Conservation (phyloP, 2,329 filamentous ascomycete species). For the Cladosporium phlei region DNA sequence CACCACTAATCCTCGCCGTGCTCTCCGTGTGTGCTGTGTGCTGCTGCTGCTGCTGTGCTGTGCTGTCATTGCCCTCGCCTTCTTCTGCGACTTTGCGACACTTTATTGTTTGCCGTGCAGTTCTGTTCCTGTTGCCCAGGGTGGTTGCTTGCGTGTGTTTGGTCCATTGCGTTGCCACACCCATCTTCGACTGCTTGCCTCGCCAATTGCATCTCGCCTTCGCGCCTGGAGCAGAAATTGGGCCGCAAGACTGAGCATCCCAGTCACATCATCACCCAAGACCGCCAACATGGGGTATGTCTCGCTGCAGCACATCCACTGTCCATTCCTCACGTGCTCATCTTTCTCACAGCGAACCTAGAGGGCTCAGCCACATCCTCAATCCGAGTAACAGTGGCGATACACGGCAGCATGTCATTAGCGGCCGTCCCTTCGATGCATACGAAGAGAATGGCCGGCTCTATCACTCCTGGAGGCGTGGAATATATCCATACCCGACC, state of each 20-base stretch:
- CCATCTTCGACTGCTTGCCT: no score
- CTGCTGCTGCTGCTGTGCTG: constrained; percentile 5
- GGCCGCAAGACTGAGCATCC: no score
- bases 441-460: constrained; percentile 12
- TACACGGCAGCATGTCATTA: not conserved
- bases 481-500: constrained; percentile 12
- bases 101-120: constrained; percentile 1
- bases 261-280: no score
- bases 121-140: constrained; percentile 7
- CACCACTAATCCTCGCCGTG: no score
- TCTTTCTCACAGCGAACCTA: not conserved
- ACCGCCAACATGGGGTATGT: constrained; percentile 6
- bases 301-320: no score
- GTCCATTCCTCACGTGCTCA: not conserved
- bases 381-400: constrained; percentile 4
- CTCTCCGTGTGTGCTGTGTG: no score
- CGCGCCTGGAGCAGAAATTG: not conserved
- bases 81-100: not conserved
- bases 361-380: constrained; percentile 8
- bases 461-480: constrained; percentile 6
- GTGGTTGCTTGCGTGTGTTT: constrained; percentile 6
- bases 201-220: not conserved
- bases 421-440: not conserved
- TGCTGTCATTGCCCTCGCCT: not conserved
- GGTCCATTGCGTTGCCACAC: no score